These are phyloP conservation scores for Alternaria brassicae DNA, from an alignment of 2,329 filamentous ascomycete species.

Conservation along the genomic window DNA sequence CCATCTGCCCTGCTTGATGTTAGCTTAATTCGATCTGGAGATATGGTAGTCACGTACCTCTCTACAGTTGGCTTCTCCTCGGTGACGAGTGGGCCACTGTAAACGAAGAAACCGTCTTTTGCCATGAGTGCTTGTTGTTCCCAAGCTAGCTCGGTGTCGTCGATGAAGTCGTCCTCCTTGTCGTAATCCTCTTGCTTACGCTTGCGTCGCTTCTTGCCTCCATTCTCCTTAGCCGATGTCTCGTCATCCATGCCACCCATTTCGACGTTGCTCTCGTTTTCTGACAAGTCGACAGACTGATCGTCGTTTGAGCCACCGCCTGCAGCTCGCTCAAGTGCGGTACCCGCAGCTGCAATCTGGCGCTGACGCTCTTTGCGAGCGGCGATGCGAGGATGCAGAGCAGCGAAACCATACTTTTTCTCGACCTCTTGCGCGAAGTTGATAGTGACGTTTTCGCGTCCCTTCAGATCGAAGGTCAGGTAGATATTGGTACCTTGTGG, in stretches of 20 bases:
- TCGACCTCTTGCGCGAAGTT: constrained; percentile 95
- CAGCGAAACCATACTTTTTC: constrained; percentile 92
- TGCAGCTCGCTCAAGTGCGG: constrained; percentile 78
- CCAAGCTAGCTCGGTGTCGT: constrained; percentile 94
- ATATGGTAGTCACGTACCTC: constrained; percentile 55
- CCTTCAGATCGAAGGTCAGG: constrained; percentile 79
- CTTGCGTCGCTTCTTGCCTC: constrained; percentile 78
- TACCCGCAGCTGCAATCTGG: constrained; percentile 86
- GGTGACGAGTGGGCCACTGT: constrained; percentile 87
- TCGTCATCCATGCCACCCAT: constrained; percentile 70
- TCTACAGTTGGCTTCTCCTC: constrained; percentile 79
- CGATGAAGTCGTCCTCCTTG: constrained; percentile 73
- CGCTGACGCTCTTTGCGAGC: constrained; percentile 87
- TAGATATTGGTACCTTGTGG: constrained; percentile 73
- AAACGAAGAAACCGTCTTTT: constrained; percentile 97
- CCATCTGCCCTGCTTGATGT: constrained; percentile 68
- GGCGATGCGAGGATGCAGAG: constrained; percentile 87
- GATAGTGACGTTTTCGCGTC: constrained; percentile 86
- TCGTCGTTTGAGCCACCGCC: constrained; percentile 76
- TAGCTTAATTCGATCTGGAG: constrained; percentile 28
- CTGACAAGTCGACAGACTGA: constrained; percentile 79
- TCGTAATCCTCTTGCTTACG: constrained; percentile 73
- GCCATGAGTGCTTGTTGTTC: constrained; percentile 93
- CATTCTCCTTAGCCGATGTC: constrained; percentile 53
- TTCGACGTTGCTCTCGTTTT: constrained; percentile 82